These are phyloP conservation scores for Yamadazyma tumulicola DNA, from an alignment of 805 yeast species.

Conservation along the genomic window DNA sequence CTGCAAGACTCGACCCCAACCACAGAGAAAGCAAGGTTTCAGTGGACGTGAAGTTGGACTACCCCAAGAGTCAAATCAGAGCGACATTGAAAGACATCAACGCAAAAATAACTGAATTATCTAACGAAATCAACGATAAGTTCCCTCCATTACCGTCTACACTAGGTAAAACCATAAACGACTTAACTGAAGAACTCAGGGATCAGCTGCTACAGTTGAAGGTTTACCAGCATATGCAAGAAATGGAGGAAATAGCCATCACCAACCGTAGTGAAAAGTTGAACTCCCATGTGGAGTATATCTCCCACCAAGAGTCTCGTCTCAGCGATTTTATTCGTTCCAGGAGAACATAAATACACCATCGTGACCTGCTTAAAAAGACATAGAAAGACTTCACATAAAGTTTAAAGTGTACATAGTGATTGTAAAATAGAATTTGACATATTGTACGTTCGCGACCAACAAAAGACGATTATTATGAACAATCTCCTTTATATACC, in stretches of 20 bases:
- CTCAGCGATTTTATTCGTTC: neutral
- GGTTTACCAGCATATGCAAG: conserved; percentile 3
- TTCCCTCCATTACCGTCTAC: no score
- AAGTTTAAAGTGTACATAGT: neutral
- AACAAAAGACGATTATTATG: conserved; percentile 2
- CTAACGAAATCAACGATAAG: conserved; percentile 3
- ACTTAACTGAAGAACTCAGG: neutral
- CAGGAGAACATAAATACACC: neutral
- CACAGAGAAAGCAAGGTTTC: neutral
- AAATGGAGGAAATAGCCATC: conserved; percentile 8
- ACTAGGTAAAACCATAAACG: neutral
- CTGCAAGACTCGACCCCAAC: neutral
- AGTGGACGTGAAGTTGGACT: conserved; percentile 1
- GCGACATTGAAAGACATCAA: neutral
- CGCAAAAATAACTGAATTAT: conserved; percentile 1
- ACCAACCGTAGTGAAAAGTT: conserved; percentile 14
- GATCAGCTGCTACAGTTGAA: conserved; percentile 1
- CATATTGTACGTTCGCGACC: conserved; percentile 1
- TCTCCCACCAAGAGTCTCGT: neutral
- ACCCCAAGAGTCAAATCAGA: conserved; percentile 2
- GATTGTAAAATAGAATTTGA: no score
- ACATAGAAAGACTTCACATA: neutral
- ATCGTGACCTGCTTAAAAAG: neutral
- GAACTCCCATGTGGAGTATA: conserved; percentile 21
- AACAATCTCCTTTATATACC: conserved; percentile 50